These are phyloP conservation scores for Bipolaris bicolor DNA, from an alignment of 2,329 filamentous ascomycete genomes.

Conservation along the genomic window DNA sequence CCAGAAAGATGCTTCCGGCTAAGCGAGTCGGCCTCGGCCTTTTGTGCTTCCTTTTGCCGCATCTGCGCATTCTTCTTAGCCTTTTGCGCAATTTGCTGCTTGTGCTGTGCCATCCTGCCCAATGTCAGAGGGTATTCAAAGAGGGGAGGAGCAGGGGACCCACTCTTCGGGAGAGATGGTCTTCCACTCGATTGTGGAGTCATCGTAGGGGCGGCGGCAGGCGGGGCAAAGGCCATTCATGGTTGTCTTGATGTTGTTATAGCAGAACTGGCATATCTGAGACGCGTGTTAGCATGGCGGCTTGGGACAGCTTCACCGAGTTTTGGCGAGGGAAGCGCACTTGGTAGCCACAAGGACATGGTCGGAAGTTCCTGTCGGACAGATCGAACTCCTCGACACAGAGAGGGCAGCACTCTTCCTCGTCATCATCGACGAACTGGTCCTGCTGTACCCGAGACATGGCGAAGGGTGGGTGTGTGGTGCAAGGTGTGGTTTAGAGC, in stretches of 20 bases:
- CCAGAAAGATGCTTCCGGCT: conserved; percentile 96
- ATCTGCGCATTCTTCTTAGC: conserved; percentile 91
- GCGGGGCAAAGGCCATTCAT: conserved; percentile 98
- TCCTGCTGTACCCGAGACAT: conserved; percentile 59
- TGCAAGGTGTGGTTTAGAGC: conserved; percentile 9
- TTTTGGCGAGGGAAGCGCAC: conserved; percentile 59
- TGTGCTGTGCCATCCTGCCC: conserved; percentile 72
- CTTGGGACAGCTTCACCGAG: conserved; percentile 18
- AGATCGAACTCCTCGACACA: conserved; percentile 99
- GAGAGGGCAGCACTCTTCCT: conserved; percentile 74
- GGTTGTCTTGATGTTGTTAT: conserved; percentile 98
- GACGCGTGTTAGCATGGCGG: conserved; percentile 30
- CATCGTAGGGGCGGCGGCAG: conserved; percentile 92
- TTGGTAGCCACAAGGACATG: conserved; percentile 97
- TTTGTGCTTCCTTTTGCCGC: conserved; percentile 93
- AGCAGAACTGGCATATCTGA: conserved; percentile 97
- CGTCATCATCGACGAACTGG: conserved; percentile 62
- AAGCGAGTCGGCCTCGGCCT: conserved; percentile 92
- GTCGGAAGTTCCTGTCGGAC: conserved; percentile 94
- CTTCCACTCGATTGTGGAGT: conserved; percentile 97
- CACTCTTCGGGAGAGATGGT: conserved; percentile 95
- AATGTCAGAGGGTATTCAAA: conserved; percentile 29
- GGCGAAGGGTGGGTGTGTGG: conserved; percentile 21
- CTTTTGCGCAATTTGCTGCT: conserved; percentile 76
- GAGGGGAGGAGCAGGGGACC: conserved; percentile 47